Evolutionary conservation across 495 filamentous ascomycete species (phyloP).

Genomic region (Chaetomium tenue): DNA sequence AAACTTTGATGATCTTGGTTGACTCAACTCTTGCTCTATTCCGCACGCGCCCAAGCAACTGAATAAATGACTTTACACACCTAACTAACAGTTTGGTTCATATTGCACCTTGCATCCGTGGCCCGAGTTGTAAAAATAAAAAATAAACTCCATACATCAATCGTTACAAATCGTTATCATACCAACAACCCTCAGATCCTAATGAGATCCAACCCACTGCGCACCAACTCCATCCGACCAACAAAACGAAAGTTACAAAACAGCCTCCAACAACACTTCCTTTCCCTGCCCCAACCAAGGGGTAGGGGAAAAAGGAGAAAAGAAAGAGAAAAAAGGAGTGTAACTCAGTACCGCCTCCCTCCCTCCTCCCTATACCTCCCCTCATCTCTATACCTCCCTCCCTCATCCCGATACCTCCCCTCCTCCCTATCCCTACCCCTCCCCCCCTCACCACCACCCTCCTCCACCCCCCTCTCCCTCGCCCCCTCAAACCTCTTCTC

Average conservation of each 20-base stretch:
- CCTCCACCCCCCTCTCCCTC: slow-evolving; percentile 7
- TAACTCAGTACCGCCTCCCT: not conserved
- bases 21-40: too few species aligned
- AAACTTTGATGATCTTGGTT: not conserved
- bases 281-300: too few species aligned
- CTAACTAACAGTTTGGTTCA: not conserved
- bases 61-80: too few species aligned
- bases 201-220: not conserved
- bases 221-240: not conserved
- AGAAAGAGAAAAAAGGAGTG: not conserved
- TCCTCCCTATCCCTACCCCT: slow-evolving; percentile 4
- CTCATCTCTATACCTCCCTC: not conserved
- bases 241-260: not conserved
- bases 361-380: not conserved
- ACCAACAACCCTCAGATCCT: not conserved
- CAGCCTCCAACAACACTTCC: not conserved
- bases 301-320: too few species aligned
- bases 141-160: not conserved
- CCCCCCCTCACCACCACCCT: not conserved
- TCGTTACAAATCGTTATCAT: slow-evolving; percentile 4
- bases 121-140: not conserved
- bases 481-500: slow-evolving; percentile 42
- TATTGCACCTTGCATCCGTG: not conserved
- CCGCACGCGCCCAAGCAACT: too few species aligned
- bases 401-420: not conserved